These are phyloP conservation scores for Phytopythium aichiense DNA, from an alignment of 352 stramenopile genomes.

Conservation along the genomic window DNA sequence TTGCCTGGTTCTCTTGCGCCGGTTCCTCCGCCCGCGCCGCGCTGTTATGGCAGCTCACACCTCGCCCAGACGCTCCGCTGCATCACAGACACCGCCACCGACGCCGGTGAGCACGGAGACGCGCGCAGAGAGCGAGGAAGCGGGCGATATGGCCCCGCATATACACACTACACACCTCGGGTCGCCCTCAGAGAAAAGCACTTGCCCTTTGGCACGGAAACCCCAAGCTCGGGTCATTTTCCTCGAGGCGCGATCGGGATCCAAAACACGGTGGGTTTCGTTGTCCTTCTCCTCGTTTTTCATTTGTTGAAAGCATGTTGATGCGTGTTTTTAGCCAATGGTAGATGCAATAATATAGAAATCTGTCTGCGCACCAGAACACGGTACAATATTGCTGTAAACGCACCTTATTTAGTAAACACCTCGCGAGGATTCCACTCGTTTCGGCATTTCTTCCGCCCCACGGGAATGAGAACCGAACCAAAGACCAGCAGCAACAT, in stretches of 20 bases:
- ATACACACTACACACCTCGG: background rate
- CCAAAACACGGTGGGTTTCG: background rate
- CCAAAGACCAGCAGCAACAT: background rate
- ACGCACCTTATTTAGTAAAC: background rate
- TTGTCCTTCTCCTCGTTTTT: background rate
- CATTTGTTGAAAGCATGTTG: background rate
- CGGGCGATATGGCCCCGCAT: background rate
- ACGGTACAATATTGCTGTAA: background rate
- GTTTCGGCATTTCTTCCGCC: background rate
- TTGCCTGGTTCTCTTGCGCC: background rate
- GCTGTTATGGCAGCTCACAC: background rate
- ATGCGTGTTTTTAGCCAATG: background rate
- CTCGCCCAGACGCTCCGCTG: background rate
- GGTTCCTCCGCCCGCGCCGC: background rate
- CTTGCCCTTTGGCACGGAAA: background rate
- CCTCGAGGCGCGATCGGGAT: background rate
- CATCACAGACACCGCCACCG: background rate
- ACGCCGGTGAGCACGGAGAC: background rate
- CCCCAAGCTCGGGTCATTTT: background rate
- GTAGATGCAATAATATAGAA: background rate
- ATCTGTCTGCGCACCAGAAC: background rate
- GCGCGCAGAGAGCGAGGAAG: background rate
- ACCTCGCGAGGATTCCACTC: background rate
- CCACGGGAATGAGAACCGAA: conserved; percentile 1
- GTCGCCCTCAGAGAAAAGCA: background rate